Percentiles rank a stretch among this genome's conserved stretches.
phyloP scores from a whole-genome alignment of 306 rosid species.

The Castanea mollissima region DNA sequence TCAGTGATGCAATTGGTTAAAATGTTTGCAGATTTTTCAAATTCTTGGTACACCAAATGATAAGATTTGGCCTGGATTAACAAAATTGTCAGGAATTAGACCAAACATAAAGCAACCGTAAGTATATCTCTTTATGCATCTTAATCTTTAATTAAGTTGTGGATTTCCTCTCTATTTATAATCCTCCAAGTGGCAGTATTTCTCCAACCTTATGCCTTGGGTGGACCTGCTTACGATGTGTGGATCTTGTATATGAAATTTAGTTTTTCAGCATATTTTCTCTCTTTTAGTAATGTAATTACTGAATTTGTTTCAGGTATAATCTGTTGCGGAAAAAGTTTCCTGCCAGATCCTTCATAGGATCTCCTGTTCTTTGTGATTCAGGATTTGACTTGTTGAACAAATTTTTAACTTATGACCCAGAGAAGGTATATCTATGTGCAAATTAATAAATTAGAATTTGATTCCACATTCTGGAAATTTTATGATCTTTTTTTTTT shows the following conservation, averaged over 20 bases:
- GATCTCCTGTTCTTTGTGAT: constrained; percentile 72
- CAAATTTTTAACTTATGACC: constrained; percentile 67
- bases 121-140: constrained; percentile 20
- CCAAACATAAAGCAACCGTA: constrained; percentile 71
- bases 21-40: constrained; percentile 64
- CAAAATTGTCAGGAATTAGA: constrained; percentile 68
- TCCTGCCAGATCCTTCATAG: constrained; percentile 79
- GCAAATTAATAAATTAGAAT: neutral
- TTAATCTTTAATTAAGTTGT: neutral
- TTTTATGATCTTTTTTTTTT: too few relatives aligned
- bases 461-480: neutral
- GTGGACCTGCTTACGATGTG: neutral
- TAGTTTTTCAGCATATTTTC: neutral
- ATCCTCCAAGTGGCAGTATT: neutral
- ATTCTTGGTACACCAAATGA: constrained; percentile 80
- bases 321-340: constrained; percentile 75
- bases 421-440: constrained; percentile 53
- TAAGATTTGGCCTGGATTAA: constrained; percentile 76
- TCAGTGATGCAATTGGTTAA: constrained; percentile 13
- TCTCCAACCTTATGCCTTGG: neutral
- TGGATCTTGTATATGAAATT: neutral
- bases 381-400: constrained; percentile 79
- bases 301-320: constrained; percentile 45
- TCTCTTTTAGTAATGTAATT: neutral
- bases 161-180: neutral